Evolutionary conservation across 163 green algal species (phyloP).

Genomic region (Coccomyxa subellipsoidea): DNA sequence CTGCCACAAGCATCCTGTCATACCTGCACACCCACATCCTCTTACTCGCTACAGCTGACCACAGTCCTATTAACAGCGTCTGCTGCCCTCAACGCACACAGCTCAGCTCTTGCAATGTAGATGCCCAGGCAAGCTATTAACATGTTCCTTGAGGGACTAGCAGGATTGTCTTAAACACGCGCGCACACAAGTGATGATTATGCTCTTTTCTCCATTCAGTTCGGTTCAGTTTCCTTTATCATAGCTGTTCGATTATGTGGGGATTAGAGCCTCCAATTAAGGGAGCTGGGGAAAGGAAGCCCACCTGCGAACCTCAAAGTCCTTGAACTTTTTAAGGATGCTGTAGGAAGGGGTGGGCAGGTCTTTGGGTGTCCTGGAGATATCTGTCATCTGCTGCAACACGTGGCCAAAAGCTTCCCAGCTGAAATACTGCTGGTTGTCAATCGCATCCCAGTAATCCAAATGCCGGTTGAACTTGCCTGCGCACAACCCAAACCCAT

Average conservation of each 20-base stretch:
- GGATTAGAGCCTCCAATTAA: too few species aligned
- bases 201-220: too few species aligned
- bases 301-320: conserved; percentile 49
- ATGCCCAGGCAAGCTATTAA: too few species aligned
- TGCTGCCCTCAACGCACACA: too few species aligned
- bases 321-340: conserved; percentile 28
- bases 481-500: conserved; percentile 10
- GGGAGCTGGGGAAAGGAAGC: too few species aligned
- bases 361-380: conserved; percentile 16
- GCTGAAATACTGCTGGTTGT: conserved; percentile 54
- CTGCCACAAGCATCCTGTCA: conserved; percentile 37
- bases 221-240: too few species aligned
- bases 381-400: conserved; percentile 35
- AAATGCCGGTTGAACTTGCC: conserved; percentile 45
- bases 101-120: too few species aligned
- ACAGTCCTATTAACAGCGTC: neutral
- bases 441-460: conserved; percentile 55
- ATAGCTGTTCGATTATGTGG: too few species aligned
- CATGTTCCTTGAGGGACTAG: too few species aligned
- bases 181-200: too few species aligned
- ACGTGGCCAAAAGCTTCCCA: conserved; percentile 53
- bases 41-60: too few species aligned
- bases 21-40: conserved; percentile 37
- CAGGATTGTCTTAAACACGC: too few species aligned
- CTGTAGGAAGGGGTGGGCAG: conserved; percentile 31